These are phyloP conservation scores for Ephemerocybe angulata DNA, from an alignment of 768 basidiomycete species.

Conservation along the genomic window DNA sequence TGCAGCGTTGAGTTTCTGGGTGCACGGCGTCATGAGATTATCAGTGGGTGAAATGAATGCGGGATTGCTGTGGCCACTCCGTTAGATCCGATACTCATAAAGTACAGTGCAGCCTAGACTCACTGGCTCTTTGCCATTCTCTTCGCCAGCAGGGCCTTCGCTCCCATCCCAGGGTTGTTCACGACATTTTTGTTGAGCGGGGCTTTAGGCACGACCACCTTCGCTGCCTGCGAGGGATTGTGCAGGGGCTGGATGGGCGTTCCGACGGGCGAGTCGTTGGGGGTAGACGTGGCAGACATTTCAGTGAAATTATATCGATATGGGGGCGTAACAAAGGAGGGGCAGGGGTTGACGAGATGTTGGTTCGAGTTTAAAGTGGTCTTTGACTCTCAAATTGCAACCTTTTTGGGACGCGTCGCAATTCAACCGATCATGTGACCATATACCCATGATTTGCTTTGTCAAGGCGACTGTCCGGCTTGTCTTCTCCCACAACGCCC, in stretches of 20 bases:
- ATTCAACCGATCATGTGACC: constrained; percentile 20
- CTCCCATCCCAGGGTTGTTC: constrained; percentile 71
- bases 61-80: constrained; percentile 63
- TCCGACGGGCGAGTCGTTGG: constrained; percentile 61
- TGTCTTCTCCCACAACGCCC: too few relatives aligned
- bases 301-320: constrained; percentile 8
- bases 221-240: constrained; percentile 77
- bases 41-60: constrained; percentile 92
- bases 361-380: constrained; percentile 7
- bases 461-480: too few relatives aligned
- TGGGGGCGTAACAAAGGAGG: constrained; percentile 11
- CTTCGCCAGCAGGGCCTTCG: constrained; percentile 90
- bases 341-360: background rate
- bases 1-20: constrained; percentile 85
- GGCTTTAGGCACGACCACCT: constrained; percentile 73
- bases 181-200: constrained; percentile 66
- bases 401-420: constrained; percentile 14
- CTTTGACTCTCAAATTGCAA: constrained; percentile 1
- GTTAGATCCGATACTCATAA: constrained; percentile 7
- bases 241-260: constrained; percentile 79
- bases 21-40: constrained; percentile 89
- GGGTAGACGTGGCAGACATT: constrained; percentile 58
- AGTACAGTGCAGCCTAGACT: constrained; percentile 22
- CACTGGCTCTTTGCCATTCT: constrained; percentile 87
- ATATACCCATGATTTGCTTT: too few relatives aligned